A percentile compares a stretch with the other conserved stretches of the same genome.
These are phyloP conservation scores for Yamadazyma sp. DNA, from an alignment of 1,139 yeast species.

Conservation along the genomic window DNA sequence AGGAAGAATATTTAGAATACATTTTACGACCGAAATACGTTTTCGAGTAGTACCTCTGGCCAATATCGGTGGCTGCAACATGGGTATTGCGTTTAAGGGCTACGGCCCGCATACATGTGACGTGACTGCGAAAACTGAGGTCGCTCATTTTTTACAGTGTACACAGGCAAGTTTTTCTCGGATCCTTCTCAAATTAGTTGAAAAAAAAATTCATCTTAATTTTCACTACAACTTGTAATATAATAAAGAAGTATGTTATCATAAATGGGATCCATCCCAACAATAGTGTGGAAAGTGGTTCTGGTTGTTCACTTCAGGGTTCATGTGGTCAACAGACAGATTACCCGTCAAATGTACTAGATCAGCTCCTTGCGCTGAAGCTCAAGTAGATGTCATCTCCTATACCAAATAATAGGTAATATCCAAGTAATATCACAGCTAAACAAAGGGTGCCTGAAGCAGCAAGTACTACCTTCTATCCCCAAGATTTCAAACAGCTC, in stretches of 20 bases:
- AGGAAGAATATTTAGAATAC: constrained; percentile 7
- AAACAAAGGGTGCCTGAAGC: neutral
- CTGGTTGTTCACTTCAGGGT: too few species aligned
- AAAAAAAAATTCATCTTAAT: constrained; percentile 16
- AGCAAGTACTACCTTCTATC: neutral
- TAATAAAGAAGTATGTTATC: constrained; percentile 14
- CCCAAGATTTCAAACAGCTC: neutral
- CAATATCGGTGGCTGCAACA: too few species aligned
- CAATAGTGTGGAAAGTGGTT: neutral
- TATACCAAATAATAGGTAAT: neutral
- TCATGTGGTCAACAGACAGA: too few species aligned
- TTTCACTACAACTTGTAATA: constrained; percentile 15
- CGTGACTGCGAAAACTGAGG: constrained; percentile 11
- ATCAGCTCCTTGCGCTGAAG: too few species aligned
- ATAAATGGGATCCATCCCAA: neutral
- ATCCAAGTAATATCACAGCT: neutral
- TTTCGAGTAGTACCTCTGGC: too few species aligned
- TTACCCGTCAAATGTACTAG: too few species aligned
- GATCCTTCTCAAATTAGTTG: constrained; percentile 10
- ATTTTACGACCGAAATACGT: too few species aligned
- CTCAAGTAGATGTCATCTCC: too few species aligned
- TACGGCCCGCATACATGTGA: constrained; percentile 4
- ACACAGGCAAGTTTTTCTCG: constrained; percentile 9
- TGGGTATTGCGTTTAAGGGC: constrained; percentile 8
- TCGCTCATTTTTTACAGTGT: constrained; percentile 1